phyloP scores from a whole-genome alignment of 352 stramenopile genomes.

The Globisporangium splendens region DNA sequence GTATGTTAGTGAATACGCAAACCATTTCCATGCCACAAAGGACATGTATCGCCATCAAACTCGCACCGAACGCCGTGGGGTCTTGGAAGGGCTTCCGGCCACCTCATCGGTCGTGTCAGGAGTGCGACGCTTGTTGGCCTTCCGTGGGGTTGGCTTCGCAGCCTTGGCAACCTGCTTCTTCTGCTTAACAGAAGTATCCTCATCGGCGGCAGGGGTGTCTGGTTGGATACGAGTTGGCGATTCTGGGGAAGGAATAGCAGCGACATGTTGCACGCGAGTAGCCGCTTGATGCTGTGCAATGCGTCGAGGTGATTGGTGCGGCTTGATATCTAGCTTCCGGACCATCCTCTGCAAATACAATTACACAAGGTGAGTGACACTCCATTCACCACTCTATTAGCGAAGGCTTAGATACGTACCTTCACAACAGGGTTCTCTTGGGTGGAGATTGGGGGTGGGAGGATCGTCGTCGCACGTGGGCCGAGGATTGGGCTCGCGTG shows the following conservation, averaged over 20 bases:
- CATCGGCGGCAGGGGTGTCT: constrained; percentile 19
- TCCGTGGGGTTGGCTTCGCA: constrained; percentile 9
- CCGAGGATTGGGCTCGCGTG: constrained; percentile 49
- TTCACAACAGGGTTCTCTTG: constrained; percentile 29
- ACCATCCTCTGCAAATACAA: constrained; percentile 26
- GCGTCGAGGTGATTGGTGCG: constrained; percentile 66
- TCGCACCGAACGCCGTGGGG: constrained; percentile 22
- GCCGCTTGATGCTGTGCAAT: constrained; percentile 25
- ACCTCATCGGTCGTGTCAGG: constrained; percentile 11
- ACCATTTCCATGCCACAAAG: no score
- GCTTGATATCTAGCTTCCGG: constrained; percentile 71
- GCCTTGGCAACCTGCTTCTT: constrained; percentile 21
- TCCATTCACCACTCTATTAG: not conserved
- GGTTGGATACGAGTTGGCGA: constrained; percentile 31
- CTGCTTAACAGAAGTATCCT: constrained; percentile 17
- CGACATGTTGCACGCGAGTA: constrained; percentile 9
- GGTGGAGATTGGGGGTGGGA: constrained; percentile 11
- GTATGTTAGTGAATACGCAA: no score
- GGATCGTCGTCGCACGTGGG: constrained; percentile 27
- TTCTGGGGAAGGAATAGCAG: constrained; percentile 3
- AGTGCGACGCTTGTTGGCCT: constrained; percentile 30
- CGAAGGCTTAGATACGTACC: constrained; percentile 18
- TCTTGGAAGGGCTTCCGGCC: constrained; percentile 7
- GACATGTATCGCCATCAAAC: no score
- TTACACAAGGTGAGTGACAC: not conserved